Base-by-base conservation (phyloP, 2,329 filamentous ascomycete genomes). In the Verticillium tricorpus region DNA sequence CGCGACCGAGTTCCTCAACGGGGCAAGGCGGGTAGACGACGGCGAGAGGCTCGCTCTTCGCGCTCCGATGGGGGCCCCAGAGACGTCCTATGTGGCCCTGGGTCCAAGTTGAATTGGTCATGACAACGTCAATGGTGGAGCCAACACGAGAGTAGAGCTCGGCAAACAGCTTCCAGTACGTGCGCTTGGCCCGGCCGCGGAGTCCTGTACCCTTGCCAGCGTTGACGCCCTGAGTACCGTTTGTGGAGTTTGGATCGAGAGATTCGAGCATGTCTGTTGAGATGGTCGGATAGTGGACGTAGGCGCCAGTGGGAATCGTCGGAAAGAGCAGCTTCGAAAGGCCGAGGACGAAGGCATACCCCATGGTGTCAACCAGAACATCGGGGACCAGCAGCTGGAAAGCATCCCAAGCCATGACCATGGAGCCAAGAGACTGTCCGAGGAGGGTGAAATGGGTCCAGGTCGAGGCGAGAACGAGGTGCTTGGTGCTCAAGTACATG, bases 61-160 rank as follows among this genome's bases (percentile, higher is more conserved):
- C 77, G 56, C 70, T 76, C 68, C 82, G 81, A 69, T 78, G 79
- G 60, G 80, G 83, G 0, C 88, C 89, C 94, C 94, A 98, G 8
- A 98, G 82, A 8, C 85, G 83, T 65, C 87, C 84, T 67, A 98
- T 89, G 71, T 98, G 93, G 1, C 78, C 83, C 67, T 95, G 90
- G 0, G 95, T 99, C 95, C 95, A 99, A 62, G 85, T 91, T 5
- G 92, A 97, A 76, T 99, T 99, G 62, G 95, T 97, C 92, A 98
- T 97, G 67, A 98, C 94, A 0, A 97, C 86, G 71, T 99, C 93
- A 55, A 97, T 86, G 17, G 89, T 88, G 25, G 89, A 85, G 25
- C 95, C 95, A 55, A 96, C 89, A 77, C 85, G 87, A 56, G 89
- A 89, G 77, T 99, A 99, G 2, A 96, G 74, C 55, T 80, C 78